Evolutionary conservation across 2,329 filamentous ascomycete species (phyloP), one percentile per base, ranked within the genome.

Genomic region (Chaetomiaceae sp.): DNA sequence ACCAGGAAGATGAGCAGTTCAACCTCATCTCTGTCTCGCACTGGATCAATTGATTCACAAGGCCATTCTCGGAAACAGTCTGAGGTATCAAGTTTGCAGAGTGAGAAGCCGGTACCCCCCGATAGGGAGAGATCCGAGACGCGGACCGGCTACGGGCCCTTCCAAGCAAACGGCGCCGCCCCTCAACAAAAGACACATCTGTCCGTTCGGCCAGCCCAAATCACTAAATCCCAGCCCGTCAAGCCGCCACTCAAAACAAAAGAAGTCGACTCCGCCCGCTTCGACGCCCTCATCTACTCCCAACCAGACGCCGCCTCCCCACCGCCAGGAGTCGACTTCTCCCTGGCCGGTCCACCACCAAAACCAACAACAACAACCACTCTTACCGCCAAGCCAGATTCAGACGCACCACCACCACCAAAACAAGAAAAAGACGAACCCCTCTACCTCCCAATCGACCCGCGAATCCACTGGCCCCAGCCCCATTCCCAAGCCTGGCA

Each of bases 401-500:
- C 47, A 22, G n/a, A 44, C 42, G 40, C 4, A 42, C 54, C 22
- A 9, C 38, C 29, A 8, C 20, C 53, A 27, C 46, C 57, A 44
- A 51, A 63, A 47, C 12, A 51, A n/a, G 20, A 40, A 33, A 50
- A 53, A 33, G 61, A 68, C 25, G 64, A 68, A 25, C 69, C 69
- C 22, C 57, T 71, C 6, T 82, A 73, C 58, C 66, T 71, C 1
- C 67, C 73, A 44, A 69, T 81, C 3, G 76, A 84, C 62, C 81
- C 80, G 0, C 72, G 73, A 1, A 70, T 76, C 1, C 75, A 80
- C 47, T 76, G 72, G 66, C 71, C 70, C 1, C 71, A 74, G 40
- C 67, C 67, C 2, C 71, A 71, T 40, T 71, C 75, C 0, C 61
- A 71, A 4, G 65, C 68, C 17, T 83, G 79, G 79, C 67, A 74